These are phyloP conservation scores for Ogataea methylovora DNA, from an alignment of 805 yeast species.

Conservation along the genomic window DNA sequence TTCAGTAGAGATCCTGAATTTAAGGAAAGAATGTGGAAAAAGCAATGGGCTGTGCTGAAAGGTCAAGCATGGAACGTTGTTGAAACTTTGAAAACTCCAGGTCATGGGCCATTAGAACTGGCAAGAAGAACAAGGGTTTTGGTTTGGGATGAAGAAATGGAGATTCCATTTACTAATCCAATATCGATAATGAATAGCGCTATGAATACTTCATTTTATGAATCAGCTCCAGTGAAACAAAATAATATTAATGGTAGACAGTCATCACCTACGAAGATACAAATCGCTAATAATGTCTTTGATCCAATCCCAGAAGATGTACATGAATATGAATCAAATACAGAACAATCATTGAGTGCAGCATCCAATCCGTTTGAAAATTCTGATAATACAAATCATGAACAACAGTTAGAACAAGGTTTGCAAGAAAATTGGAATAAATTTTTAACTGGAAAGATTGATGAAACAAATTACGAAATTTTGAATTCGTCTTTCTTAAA, in stretches of 20 bases:
- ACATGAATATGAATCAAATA: too few species aligned
- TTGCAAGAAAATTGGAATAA: constrained; percentile 24
- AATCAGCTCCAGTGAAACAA: constrained; percentile 1
- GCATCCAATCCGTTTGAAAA: too few species aligned
- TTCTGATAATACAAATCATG: too few species aligned
- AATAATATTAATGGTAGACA: not conserved
- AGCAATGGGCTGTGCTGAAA: constrained; percentile 63
- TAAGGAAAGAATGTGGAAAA: constrained; percentile 56
- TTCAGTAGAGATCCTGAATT: constrained; percentile 54
- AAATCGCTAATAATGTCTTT: too few species aligned
- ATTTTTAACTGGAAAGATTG: constrained; percentile 22
- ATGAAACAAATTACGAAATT: constrained; percentile 16
- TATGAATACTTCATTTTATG: constrained; percentile 31
- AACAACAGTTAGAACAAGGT: too few species aligned
- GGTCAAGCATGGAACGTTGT: constrained; percentile 76
- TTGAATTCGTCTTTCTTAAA: constrained; percentile 5
- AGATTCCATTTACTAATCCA: constrained; percentile 41
- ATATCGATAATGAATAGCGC: constrained; percentile 32
- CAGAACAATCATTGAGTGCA: too few species aligned
- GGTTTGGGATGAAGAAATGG: constrained; percentile 56
- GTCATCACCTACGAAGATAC: not conserved
- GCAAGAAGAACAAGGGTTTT: constrained; percentile 50
- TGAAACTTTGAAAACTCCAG: constrained; percentile 47
- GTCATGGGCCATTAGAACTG: constrained; percentile 62
- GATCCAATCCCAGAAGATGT: too few species aligned